phyloP scores from a whole-genome alignment of 2,329 filamentous ascomycete genomes.

The Monilinia aucupariae region DNA sequence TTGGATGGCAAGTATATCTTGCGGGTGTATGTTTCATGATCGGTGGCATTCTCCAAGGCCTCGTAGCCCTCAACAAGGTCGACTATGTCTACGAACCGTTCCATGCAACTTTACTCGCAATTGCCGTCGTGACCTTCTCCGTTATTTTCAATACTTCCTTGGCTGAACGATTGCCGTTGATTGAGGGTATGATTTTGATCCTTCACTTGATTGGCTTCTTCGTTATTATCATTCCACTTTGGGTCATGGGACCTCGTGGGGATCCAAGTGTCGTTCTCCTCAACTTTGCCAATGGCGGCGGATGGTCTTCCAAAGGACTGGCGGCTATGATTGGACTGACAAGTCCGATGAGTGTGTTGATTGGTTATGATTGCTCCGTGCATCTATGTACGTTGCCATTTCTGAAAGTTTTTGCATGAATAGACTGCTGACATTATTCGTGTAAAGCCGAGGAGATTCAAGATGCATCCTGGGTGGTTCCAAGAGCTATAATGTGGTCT shows the following conservation, averaged over 20 bases:
- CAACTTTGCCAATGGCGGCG: conserved; percentile 33
- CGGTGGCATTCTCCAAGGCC: conserved; percentile 42
- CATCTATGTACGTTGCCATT: conserved; percentile 34
- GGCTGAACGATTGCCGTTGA: conserved; percentile 36
- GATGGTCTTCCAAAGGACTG: conserved; percentile 34
- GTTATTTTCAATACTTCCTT: conserved; percentile 42
- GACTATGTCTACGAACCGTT: conserved; percentile 36
- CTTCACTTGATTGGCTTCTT: conserved; percentile 44
- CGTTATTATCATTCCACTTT: conserved; percentile 40
- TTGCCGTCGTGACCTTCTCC: conserved; percentile 39
- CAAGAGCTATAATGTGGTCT: conserved; percentile 39
- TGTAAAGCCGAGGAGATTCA: conserved; percentile 43
- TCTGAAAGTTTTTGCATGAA: background rate
- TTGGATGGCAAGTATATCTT: conserved; percentile 42
- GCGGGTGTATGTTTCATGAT: conserved; percentile 39
- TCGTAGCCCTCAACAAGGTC: conserved; percentile 36
- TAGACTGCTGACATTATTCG: background rate
- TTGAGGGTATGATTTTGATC: conserved; percentile 41
- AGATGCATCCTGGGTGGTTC: conserved; percentile 43
- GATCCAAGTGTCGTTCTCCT: conserved; percentile 30
- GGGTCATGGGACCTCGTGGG: conserved; percentile 27
- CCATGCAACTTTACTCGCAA: conserved; percentile 42
- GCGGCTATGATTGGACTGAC: conserved; percentile 38
- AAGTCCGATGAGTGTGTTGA: conserved; percentile 32
- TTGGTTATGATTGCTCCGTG: conserved; percentile 29